A percentile compares a stretch with the other conserved stretches of the same genome.
These are phyloP conservation scores for Phytophthora fragariae DNA, from an alignment of 352 stramenopile species.

Conservation along the genomic window DNA sequence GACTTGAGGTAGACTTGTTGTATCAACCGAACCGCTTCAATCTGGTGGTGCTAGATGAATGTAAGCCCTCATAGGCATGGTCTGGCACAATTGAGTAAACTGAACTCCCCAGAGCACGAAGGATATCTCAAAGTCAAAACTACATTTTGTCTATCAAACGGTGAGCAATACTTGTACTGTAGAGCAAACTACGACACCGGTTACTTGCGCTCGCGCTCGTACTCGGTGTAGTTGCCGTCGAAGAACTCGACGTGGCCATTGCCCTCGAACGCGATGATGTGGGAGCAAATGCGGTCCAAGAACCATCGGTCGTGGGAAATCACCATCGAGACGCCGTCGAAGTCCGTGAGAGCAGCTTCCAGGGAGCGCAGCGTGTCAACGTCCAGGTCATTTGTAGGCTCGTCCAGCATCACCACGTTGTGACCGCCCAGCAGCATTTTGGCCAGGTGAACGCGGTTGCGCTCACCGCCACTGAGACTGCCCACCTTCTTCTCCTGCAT, in stretches of 20 bases:
- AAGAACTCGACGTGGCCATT: slow-evolving; percentile 81
- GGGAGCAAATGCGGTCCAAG: slow-evolving; percentile 93
- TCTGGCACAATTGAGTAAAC: too few relatives aligned
- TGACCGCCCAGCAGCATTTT: slow-evolving; percentile 87
- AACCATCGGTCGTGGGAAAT: slow-evolving; percentile 98
- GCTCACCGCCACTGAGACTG: slow-evolving; percentile 82
- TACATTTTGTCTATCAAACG: neutral
- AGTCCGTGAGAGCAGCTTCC: slow-evolving; percentile 85
- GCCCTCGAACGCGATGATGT: slow-evolving; percentile 88
- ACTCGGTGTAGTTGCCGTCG: slow-evolving; percentile 90
- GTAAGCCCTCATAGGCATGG: too few relatives aligned
- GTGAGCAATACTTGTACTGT: neutral
- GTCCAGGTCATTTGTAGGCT: slow-evolving; percentile 90
- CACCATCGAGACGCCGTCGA: slow-evolving; percentile 93
- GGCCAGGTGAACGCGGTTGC: slow-evolving; percentile 86
- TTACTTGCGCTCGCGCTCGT: slow-evolving; percentile 76
- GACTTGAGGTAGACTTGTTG: slow-evolving; percentile 11
- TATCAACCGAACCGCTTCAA: neutral
- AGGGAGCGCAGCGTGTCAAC: slow-evolving; percentile 90
- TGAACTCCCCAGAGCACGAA: too few relatives aligned
- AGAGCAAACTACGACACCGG: slow-evolving; percentile 2
- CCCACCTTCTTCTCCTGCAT: slow-evolving; percentile 89
- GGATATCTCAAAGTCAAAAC: too few relatives aligned
- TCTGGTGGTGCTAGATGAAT: too few relatives aligned
- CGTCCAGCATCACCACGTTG: slow-evolving; percentile 91